Conservation (phyloP, 306 rosid genomes). For the Trifolium dubium region DNA sequence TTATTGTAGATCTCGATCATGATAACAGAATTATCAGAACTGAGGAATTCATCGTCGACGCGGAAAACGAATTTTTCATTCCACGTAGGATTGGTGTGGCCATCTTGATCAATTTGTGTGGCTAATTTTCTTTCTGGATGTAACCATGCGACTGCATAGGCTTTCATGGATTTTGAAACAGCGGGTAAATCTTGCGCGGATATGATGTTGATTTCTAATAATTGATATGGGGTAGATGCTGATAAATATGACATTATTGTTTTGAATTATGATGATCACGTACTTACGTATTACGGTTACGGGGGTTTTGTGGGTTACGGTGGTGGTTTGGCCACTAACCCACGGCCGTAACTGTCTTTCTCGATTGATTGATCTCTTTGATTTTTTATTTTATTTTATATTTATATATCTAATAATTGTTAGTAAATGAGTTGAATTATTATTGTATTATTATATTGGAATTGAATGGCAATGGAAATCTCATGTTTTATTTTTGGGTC, state of each 20-base stretch:
- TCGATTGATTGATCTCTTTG: neutral
- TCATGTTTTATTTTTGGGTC: constrained; percentile 5
- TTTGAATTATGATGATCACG: neutral
- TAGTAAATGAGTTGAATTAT: neutral
- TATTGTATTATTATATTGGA: neutral
- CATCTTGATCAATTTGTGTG: constrained; percentile 57
- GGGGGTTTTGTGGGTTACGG: constrained; percentile 10
- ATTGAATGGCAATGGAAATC: neutral
- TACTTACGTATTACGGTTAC: neutral
- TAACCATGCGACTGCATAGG: constrained; percentile 80
- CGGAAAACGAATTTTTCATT: constrained; percentile 81
- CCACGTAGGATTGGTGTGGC: constrained; percentile 73
- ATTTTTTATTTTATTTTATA: neutral
- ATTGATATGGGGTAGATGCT: constrained; percentile 39
- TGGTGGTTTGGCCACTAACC: constrained; percentile 11
- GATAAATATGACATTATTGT: constrained; percentile 36
- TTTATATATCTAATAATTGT: too few species aligned
- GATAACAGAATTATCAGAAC: constrained; percentile 45
- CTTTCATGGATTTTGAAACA: constrained; percentile 51
- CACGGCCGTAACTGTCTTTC: constrained; percentile 12
- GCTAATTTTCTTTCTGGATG: constrained; percentile 59
- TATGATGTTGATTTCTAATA: constrained; percentile 71
- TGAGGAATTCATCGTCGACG: constrained; percentile 57
- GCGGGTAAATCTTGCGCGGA: constrained; percentile 66
- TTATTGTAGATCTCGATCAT: constrained; percentile 64